A percentile compares a stretch with the other conserved stretches of the same genome.
Evolutionary conservation across 2,329 filamentous ascomycete genomes (phyloP).

Genomic region (Lojkania enalia): DNA sequence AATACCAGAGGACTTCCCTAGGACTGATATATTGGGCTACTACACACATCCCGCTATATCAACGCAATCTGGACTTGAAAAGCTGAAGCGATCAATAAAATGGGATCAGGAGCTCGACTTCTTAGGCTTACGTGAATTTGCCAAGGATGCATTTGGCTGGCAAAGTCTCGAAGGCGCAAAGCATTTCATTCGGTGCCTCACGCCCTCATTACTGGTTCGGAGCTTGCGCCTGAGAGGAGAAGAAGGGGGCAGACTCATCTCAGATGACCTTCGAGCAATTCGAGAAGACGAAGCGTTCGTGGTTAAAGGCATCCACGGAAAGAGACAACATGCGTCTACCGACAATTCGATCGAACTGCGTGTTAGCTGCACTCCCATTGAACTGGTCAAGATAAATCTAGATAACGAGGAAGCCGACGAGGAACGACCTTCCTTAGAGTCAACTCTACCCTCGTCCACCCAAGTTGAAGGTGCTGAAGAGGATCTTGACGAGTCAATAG

Average conservation of each 20-base stretch:
- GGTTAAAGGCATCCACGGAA: constrained; percentile 68
- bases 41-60: constrained; percentile 90
- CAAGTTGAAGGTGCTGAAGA: constrained; percentile 25
- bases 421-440: no score
- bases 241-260: constrained; percentile 19
- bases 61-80: constrained; percentile 57
- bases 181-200: constrained; percentile 81
- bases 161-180: constrained; percentile 73
- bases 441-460: not conserved
- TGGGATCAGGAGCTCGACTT: constrained; percentile 70
- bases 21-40: constrained; percentile 75
- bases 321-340: constrained; percentile 70
- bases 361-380: constrained; percentile 73
- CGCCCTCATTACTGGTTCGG: constrained; percentile 72
- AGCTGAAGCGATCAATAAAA: constrained; percentile 56
- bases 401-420: constrained; percentile 73
- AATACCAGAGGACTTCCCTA: constrained; percentile 82
- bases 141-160: constrained; percentile 85
- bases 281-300: constrained; percentile 57
- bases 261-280: constrained; percentile 41
- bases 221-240: constrained; percentile 52
- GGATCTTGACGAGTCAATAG: constrained; percentile 35
- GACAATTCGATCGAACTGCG: constrained; percentile 78
- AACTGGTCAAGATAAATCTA: constrained; percentile 78
- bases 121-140: constrained; percentile 70